Evolutionary conservation across 1,139 yeast genomes (phyloP).

Genomic region (Pneumocystis sp.): DNA sequence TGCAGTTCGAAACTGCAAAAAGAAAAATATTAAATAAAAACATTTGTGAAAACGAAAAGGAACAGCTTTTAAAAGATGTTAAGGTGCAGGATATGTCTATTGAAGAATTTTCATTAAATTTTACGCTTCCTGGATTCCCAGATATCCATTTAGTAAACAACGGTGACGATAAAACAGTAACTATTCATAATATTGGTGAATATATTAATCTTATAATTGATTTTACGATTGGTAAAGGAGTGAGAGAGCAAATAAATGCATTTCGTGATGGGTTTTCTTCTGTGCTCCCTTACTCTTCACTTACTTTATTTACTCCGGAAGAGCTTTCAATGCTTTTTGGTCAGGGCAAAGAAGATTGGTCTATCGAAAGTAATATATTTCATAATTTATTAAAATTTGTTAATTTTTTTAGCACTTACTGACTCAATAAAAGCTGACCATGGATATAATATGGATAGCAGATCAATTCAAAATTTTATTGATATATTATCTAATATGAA

Average conservation of each 20-base stretch:
- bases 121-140: conserved; percentile 66
- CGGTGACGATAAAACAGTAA: conserved; percentile 42
- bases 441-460: conserved; percentile 67
- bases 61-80: conserved; percentile 19
- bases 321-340: conserved; percentile 64
- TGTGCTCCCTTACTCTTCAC: conserved; percentile 66
- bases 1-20: conserved; percentile 32
- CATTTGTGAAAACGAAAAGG: conserved; percentile 4
- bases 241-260: conserved; percentile 46
- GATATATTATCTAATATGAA: conserved; percentile 44
- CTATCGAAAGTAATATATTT: conserved; percentile 23
- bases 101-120: conserved; percentile 44
- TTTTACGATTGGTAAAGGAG: conserved; percentile 48
- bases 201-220: conserved; percentile 50
- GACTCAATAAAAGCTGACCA: conserved; percentile 71
- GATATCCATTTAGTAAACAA: conserved; percentile 40
- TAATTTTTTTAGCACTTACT: conserved; percentile 30
- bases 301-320: conserved; percentile 53
- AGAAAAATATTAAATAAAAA: conserved; percentile 19
- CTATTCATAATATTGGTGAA: conserved; percentile 37
- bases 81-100: conserved; percentile 32
- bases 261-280: conserved; percentile 71
- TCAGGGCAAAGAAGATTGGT: conserved; percentile 78
- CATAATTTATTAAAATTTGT: conserved; percentile 19
- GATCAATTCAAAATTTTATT: conserved; percentile 44